phyloP scores from a whole-genome alignment of 495 filamentous ascomycete genomes.

The Tetracladium setigerum region DNA sequence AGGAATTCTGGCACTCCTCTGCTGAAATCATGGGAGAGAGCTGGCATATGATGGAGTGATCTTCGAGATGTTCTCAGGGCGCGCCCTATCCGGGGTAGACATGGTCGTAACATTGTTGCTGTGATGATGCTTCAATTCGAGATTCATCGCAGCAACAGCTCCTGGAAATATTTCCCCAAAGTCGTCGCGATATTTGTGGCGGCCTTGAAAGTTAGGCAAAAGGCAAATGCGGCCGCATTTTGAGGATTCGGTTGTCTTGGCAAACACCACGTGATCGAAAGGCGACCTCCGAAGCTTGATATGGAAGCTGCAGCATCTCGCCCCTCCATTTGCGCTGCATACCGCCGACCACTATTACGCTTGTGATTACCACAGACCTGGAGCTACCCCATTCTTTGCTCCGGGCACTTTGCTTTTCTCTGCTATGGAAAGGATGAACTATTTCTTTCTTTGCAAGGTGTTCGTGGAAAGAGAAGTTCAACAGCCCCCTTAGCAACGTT shows the following conservation, averaged over 20 bases:
- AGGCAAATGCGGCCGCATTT: constrained; percentile 3
- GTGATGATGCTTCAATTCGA: constrained; percentile 1
- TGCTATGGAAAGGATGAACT: constrained; percentile 15
- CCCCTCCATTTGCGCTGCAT: too few relatives aligned
- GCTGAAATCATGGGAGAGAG: constrained; percentile 46
- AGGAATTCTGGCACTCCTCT: constrained; percentile 64
- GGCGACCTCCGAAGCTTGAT: constrained; percentile 12
- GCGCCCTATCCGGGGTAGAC: constrained; percentile 15
- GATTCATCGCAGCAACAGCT: too few relatives aligned
- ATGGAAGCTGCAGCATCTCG: too few relatives aligned
- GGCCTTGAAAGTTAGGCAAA: not conserved
- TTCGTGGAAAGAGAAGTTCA: too few relatives aligned
- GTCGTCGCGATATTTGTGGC: too few relatives aligned
- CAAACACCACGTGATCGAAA: constrained; percentile 12
- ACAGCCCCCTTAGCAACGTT: too few relatives aligned
- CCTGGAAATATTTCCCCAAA: too few relatives aligned
- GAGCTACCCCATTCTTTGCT: too few relatives aligned
- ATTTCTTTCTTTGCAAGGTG: too few relatives aligned
- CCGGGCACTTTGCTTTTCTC: not conserved
- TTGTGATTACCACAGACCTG: too few relatives aligned
- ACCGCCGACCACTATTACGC: too few relatives aligned
- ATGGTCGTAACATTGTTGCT: constrained; percentile 23
- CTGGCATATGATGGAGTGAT: constrained; percentile 47
- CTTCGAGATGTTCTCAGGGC: constrained; percentile 20
- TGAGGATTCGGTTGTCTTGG: too few relatives aligned